Percentiles rank a stretch among this genome's conserved stretches.
These are phyloP conservation scores for Bombardia bombarda DNA, from an alignment of 495 filamentous ascomycete genomes.

Conservation along the genomic window DNA sequence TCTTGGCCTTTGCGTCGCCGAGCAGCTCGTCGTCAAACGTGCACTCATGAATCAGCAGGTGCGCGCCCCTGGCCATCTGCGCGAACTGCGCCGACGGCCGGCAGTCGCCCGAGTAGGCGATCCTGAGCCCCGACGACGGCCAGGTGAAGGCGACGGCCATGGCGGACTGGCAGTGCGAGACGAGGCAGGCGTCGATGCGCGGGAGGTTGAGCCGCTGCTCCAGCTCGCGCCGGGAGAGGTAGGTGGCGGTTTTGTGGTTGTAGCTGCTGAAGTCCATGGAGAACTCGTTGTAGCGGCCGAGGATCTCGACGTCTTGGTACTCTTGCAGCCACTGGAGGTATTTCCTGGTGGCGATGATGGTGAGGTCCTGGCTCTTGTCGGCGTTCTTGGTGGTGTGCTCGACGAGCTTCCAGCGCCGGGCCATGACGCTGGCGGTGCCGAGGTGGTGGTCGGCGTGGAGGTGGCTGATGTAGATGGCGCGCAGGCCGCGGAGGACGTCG, in stretches of 20 bases:
- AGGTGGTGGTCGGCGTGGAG: conserved; percentile 95
- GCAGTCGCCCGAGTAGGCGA: conserved; percentile 90
- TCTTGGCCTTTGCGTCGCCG: conserved; percentile 77
- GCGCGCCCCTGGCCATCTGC: conserved; percentile 61
- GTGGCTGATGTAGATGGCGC: conserved; percentile 89
- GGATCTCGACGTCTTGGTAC: conserved; percentile 69
- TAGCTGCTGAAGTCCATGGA: conserved; percentile 8
- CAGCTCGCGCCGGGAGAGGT: not conserved
- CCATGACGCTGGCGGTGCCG: conserved; percentile 69
- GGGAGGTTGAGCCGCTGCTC: conserved; percentile 28
- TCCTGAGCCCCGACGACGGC: conserved; percentile 67
- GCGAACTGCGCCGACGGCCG: conserved; percentile 65
- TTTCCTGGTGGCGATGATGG: conserved; percentile 21
- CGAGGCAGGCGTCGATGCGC: conserved; percentile 50
- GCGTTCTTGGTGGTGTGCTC: not conserved
- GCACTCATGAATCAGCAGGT: conserved; percentile 87
- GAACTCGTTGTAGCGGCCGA: conserved; percentile 45
- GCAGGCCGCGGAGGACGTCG: conserved; percentile 68
- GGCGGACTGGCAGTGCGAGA: conserved; percentile 72
- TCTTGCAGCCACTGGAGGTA: conserved; percentile 72
- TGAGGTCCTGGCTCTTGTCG: not conserved
- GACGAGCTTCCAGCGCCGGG: conserved; percentile 51
- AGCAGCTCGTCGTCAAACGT: conserved; percentile 83
- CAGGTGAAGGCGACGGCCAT: conserved; percentile 72
- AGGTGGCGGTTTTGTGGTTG: too few species aligned